Conservation (phyloP, 495 filamentous ascomycete species). For the Tuber magnatum region DNA sequence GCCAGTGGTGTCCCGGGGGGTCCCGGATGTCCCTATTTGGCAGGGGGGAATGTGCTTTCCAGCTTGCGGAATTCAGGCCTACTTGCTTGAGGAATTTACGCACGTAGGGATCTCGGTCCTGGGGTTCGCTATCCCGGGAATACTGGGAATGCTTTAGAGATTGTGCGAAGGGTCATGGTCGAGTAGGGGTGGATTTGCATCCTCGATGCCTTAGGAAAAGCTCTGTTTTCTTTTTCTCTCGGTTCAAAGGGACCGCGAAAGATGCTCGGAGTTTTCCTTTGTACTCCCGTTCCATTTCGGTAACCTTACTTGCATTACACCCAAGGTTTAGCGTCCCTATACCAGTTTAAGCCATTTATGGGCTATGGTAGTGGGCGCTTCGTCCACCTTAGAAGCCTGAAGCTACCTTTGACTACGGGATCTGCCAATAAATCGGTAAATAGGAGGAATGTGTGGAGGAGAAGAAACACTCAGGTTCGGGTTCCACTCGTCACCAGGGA, state of each 20-base stretch:
- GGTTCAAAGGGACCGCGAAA: background rate
- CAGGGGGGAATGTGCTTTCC: too few species aligned
- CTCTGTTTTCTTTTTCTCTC: background rate
- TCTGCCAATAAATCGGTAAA: background rate
- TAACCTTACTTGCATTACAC: background rate
- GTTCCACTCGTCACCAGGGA: background rate
- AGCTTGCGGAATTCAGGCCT: too few species aligned
- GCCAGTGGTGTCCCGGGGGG: too few species aligned
- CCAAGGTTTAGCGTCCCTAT: background rate
- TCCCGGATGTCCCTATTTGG: too few species aligned
- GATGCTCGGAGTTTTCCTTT: background rate
- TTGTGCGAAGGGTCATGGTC: too few species aligned
- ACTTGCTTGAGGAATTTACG: too few species aligned
- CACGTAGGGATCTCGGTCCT: too few species aligned
- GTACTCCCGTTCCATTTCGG: background rate
- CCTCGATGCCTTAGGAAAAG: background rate
- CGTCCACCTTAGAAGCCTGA: background rate
- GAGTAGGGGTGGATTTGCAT: background rate
- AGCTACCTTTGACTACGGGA: background rate
- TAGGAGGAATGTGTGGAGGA: background rate
- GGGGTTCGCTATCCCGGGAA: too few species aligned
- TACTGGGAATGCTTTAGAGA: too few species aligned
- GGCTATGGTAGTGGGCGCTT: background rate
- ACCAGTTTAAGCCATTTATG: background rate
- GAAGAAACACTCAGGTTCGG: background rate